A percentile compares a stretch with the other conserved stretches of the same genome.
phyloP scores from a whole-genome alignment of 768 basidiomycete species.

The Hygrocybe punicea region DNA sequence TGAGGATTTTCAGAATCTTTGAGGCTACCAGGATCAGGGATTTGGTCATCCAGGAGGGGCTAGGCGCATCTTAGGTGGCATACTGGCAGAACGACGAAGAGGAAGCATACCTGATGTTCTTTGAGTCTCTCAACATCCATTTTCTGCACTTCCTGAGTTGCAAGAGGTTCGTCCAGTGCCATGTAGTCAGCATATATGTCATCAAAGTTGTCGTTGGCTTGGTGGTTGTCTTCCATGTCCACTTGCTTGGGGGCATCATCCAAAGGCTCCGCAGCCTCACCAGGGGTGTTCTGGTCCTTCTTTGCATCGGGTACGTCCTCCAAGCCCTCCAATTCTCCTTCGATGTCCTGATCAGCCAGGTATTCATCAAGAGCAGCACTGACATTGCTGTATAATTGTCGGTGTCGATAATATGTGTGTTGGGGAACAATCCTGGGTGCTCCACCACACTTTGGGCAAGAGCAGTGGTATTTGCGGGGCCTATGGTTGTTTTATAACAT shows the following conservation, averaged over 20 bases:
- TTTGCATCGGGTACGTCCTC: neutral
- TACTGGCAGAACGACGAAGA: neutral
- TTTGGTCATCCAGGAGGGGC: neutral
- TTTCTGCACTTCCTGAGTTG: neutral
- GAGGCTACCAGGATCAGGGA: constrained; percentile 1
- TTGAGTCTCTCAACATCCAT: neutral
- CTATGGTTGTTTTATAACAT: neutral
- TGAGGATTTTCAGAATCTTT: neutral
- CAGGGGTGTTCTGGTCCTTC: neutral
- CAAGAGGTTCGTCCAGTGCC: too few relatives aligned
- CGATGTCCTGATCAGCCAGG: too few relatives aligned
- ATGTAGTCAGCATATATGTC: too few relatives aligned
- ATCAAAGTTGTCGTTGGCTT: too few relatives aligned
- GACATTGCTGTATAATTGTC: neutral
- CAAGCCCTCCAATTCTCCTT: too few relatives aligned
- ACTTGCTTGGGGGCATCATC: neutral
- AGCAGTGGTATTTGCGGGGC: neutral
- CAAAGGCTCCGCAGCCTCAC: neutral
- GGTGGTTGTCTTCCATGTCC: neutral
- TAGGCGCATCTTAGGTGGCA: neutral
- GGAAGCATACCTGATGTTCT: neutral
- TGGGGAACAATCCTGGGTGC: neutral
- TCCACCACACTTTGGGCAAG: neutral
- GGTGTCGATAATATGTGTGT: neutral
- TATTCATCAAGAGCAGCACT: neutral